Evolutionary conservation across 2,329 filamentous ascomycete species (phyloP).

Genomic region (Coleophoma cylindrospora): DNA sequence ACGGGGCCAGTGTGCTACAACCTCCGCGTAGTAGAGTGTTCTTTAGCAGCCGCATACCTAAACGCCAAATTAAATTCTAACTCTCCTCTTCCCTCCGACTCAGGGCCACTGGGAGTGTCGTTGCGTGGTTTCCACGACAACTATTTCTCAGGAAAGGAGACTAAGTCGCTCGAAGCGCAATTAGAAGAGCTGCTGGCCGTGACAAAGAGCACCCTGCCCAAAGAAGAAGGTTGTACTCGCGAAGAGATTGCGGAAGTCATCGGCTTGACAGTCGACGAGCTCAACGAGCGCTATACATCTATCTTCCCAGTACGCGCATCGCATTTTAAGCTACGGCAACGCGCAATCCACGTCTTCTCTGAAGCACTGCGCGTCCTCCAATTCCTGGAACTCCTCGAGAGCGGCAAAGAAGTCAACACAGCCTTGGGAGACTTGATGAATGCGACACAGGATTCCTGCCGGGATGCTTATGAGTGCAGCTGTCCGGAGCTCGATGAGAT

Average conservation of each 20-base stretch:
- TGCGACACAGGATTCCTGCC: constrained; percentile 81
- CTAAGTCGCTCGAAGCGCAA: constrained; percentile 52
- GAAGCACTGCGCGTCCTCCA: constrained; percentile 82
- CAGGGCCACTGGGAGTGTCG: constrained; percentile 75
- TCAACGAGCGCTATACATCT: constrained; percentile 76
- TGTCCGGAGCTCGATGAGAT: constrained; percentile 89
- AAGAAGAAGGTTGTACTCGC: constrained; percentile 81
- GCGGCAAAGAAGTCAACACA: constrained; percentile 51
- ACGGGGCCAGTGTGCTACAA: constrained; percentile 96
- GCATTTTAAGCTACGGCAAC: constrained; percentile 79
- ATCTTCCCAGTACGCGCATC: constrained; percentile 87
- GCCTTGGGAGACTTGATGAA: constrained; percentile 82
- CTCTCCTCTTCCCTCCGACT: constrained; percentile 66
- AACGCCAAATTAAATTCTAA: constrained; percentile 51
- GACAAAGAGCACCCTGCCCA: constrained; percentile 64
- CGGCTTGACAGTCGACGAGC: constrained; percentile 60
- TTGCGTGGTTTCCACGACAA: constrained; percentile 83
- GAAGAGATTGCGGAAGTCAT: constrained; percentile 76
- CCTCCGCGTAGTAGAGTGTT: constrained; percentile 91
- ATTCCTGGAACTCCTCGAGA: constrained; percentile 75
- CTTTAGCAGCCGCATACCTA: constrained; percentile 71
- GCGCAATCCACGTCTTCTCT: constrained; percentile 84
- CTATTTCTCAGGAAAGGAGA: constrained; percentile 49
- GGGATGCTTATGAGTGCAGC: constrained; percentile 85
- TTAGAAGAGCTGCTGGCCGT: constrained; percentile 68